phyloP scores from a whole-genome alignment of 768 basidiomycete genomes.

The Coprinopsis marcescibilis region DNA sequence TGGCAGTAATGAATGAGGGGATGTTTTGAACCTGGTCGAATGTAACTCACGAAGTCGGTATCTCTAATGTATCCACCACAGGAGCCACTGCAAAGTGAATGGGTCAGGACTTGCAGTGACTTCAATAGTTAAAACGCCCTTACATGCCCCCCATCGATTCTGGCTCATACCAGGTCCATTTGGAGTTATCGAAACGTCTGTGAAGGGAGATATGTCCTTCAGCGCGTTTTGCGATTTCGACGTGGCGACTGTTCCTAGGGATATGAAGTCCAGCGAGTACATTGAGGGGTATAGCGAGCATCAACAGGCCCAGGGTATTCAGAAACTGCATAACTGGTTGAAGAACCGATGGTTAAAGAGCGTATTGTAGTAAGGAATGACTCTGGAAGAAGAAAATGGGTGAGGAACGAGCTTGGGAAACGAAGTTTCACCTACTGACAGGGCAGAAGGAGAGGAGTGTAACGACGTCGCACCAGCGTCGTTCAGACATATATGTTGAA shows the following conservation, averaged over 20 bases:
- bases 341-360: too few relatives aligned
- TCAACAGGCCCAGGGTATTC: too few relatives aligned
- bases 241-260: slow-evolving; percentile 27
- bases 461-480: too few relatives aligned
- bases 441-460: too few relatives aligned
- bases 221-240: slow-evolving; percentile 41
- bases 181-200: slow-evolving; percentile 29
- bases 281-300: slow-evolving; percentile 25
- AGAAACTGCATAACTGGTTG: too few relatives aligned
- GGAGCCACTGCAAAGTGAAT: slow-evolving; percentile 39
- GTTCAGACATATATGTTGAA: too few relatives aligned
- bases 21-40: slow-evolving; percentile 1
- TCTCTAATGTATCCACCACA: slow-evolving; percentile 39
- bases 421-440: too few relatives aligned
- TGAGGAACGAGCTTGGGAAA: too few relatives aligned
- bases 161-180: slow-evolving; percentile 43
- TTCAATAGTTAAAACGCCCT: not conserved
- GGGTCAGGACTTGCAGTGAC: not conserved
- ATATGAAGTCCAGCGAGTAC: slow-evolving; percentile 24
- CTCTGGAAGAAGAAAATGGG: too few relatives aligned
- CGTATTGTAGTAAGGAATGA: too few relatives aligned
- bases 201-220: slow-evolving; percentile 32
- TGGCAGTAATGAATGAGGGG: not conserved
- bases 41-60: slow-evolving; percentile 28
- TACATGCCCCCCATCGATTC: slow-evolving; percentile 7